A percentile compares a stretch with the other conserved stretches of the same genome.
Conservation (phyloP, 2,329 filamentous ascomycete genomes). For the Colletotrichum neosansevieriae region DNA sequence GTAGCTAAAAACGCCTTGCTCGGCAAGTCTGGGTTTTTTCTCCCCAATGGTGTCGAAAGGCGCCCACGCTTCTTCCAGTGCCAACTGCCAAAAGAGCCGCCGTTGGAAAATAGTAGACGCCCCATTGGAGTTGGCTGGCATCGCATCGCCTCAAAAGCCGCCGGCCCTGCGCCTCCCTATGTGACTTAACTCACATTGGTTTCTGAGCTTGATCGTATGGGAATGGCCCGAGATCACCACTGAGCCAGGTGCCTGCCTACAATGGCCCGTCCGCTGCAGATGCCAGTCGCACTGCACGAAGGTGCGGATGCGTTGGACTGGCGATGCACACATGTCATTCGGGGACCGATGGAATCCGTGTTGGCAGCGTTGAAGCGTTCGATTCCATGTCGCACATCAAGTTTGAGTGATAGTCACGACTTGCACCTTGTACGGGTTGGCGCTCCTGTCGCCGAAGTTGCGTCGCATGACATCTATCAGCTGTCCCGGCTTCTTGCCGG, state of each 20-base stretch:
- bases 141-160: slow-evolving; percentile 12
- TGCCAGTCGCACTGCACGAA: slow-evolving; percentile 12
- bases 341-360: slow-evolving; percentile 15
- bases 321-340: slow-evolving; percentile 12
- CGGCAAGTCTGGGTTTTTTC: not conserved
- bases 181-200: not conserved
- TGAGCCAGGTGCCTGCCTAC: not conserved
- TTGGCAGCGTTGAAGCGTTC: slow-evolving; percentile 5
- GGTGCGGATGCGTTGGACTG: not conserved
- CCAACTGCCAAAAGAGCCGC: not conserved
- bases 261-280: slow-evolving; percentile 3
- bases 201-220: slow-evolving; percentile 8
- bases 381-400: not conserved
- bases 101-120: slow-evolving; percentile 5
- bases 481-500: slow-evolving; percentile 12
- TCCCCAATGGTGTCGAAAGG: slow-evolving; percentile 22
- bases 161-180: slow-evolving; percentile 5
- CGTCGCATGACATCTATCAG: not conserved
- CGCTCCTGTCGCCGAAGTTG: not conserved
- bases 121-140: not conserved
- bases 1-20: slow-evolving; percentile 4
- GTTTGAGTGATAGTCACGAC: not conserved
- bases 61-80: not conserved
- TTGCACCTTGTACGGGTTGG: slow-evolving; percentile 1
- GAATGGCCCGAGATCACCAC: slow-evolving; percentile 18